phyloP scores from a whole-genome alignment of 805 yeast species.

The Metschnikowia kofuensis region DNA sequence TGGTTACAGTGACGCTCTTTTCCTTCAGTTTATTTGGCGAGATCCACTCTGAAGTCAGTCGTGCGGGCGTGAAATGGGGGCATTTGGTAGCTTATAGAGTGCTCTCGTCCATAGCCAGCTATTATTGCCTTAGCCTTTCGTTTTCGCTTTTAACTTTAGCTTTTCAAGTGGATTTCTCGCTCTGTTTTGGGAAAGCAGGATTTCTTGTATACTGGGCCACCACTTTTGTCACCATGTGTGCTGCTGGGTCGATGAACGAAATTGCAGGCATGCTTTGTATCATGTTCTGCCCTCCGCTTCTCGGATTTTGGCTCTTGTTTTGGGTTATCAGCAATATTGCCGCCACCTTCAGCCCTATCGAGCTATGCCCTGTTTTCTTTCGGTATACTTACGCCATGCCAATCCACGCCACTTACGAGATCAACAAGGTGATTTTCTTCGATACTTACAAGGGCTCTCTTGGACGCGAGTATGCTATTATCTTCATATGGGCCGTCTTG shows the following conservation, averaged over 20 bases:
- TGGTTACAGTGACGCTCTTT: slow-evolving; percentile 70
- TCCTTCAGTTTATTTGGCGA: slow-evolving; percentile 58
- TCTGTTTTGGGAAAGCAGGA: slow-evolving; percentile 63
- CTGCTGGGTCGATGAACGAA: slow-evolving; percentile 76
- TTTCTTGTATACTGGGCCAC: slow-evolving; percentile 74
- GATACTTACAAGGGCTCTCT: slow-evolving; percentile 32
- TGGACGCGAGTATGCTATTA: slow-evolving; percentile 30
- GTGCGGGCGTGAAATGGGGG: slow-evolving; percentile 36
- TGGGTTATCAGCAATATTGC: slow-evolving; percentile 34
- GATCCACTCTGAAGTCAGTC: slow-evolving; percentile 49
- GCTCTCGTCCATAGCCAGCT: slow-evolving; percentile 48
- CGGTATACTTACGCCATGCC: slow-evolving; percentile 38
- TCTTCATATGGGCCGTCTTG: slow-evolving; percentile 29
- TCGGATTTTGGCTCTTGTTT: slow-evolving; percentile 45
- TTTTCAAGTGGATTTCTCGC: slow-evolving; percentile 59
- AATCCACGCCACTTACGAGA: slow-evolving; percentile 31
- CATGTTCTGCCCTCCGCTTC: slow-evolving; percentile 54
- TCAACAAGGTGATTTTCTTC: slow-evolving; percentile 32
- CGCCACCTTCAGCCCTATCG: slow-evolving; percentile 34
- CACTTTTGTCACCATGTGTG: slow-evolving; percentile 64
- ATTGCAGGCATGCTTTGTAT: slow-evolving; percentile 53
- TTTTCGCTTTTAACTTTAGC: slow-evolving; percentile 64
- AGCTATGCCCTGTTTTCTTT: slow-evolving; percentile 28
- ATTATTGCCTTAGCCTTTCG: slow-evolving; percentile 54
- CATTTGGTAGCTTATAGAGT: slow-evolving; percentile 55